phyloP scores from a whole-genome alignment of 2,329 filamentous ascomycete genomes.

The Nakataea oryzae region DNA sequence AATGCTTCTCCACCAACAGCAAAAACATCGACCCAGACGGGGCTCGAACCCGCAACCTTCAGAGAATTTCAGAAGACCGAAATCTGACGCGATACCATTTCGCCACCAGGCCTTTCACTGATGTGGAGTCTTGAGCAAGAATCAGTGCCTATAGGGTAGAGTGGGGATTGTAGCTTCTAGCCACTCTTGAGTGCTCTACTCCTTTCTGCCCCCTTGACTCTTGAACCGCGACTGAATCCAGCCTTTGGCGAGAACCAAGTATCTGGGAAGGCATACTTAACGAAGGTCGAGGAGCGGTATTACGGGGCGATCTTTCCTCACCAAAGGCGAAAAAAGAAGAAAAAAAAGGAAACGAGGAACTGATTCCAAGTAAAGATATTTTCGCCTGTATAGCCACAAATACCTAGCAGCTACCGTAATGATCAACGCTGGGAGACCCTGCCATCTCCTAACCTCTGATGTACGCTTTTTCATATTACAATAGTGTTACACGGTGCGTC shows the following conservation, averaged over 20 bases:
- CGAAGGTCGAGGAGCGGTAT: too few species aligned
- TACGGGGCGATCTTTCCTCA: too few species aligned
- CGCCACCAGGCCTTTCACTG: not conserved
- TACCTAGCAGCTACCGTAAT: not conserved
- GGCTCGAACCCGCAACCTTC: slow-evolving; percentile 2
- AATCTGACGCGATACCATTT: slow-evolving; percentile 3
- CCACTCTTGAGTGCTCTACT: too few species aligned
- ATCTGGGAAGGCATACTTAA: too few species aligned
- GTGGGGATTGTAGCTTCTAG: not conserved
- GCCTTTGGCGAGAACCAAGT: too few species aligned
- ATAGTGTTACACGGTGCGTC: not conserved
- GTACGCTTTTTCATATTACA: not conserved
- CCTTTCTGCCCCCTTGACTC: too few species aligned
- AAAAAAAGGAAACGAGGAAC: too few species aligned
- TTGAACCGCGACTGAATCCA: too few species aligned
- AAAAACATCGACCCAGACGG: not conserved
- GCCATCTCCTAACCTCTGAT: not conserved
- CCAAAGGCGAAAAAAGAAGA: too few species aligned
- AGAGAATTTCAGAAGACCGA: not conserved
- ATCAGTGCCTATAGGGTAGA: not conserved
- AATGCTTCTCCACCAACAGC: not conserved
- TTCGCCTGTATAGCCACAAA: not conserved
- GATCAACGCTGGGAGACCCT: not conserved
- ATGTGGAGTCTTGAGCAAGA: not conserved
- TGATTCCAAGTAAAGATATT: too few species aligned